Evolutionary conservation across 768 basidiomycete species (phyloP), one percentile per base, ranked within the genome.

Genomic region (Tephrocybe sp.): DNA sequence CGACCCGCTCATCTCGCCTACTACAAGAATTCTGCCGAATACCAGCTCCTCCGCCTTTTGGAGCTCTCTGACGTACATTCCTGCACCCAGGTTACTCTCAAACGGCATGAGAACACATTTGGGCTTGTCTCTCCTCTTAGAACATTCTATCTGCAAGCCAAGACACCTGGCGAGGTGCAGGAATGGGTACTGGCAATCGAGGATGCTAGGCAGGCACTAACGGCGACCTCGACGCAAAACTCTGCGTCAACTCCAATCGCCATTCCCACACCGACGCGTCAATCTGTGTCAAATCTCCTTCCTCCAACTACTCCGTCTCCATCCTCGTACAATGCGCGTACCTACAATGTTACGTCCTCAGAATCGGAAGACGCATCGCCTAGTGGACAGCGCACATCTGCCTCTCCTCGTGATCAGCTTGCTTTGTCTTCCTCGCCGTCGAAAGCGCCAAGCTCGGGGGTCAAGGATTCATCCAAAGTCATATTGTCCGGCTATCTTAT

Each of bases 11-110:
- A 97, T 67, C 73, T 99, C 42, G 93, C 93, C 3, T 98, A 96
- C 69, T 98, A 98, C 82, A 98, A 98, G 75, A 92, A 82, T 40
- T 86, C 89, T 26, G 89, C 90, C 49, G 96, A 99, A 69, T 98
- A 98, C 72, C 79, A 95, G 67, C 81, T 98, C 3, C 84, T 93
- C 22, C 85, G 89, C 16, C 81, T 97, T 12, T 82, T 98, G 50
- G 90, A 94, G 57, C 79, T 98, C 16, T 74, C 80, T 19, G 89
- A 95, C 37, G 83, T 98, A 22, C 95, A 98, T 64, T 87, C 92
- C 9, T 93, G 90, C 72, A 90, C 90, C 1, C 83, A 79, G 42
- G 89, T 98, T 44, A 73, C 83, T 49, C 79, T 98, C 59, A 98
- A 98, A 75, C 86, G 87, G 60, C 93, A 98, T 65, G 70, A 79